Evolutionary conservation across 192 early-diverging fungal species (phyloP).

Genomic region (Mortierella alpina): DNA sequence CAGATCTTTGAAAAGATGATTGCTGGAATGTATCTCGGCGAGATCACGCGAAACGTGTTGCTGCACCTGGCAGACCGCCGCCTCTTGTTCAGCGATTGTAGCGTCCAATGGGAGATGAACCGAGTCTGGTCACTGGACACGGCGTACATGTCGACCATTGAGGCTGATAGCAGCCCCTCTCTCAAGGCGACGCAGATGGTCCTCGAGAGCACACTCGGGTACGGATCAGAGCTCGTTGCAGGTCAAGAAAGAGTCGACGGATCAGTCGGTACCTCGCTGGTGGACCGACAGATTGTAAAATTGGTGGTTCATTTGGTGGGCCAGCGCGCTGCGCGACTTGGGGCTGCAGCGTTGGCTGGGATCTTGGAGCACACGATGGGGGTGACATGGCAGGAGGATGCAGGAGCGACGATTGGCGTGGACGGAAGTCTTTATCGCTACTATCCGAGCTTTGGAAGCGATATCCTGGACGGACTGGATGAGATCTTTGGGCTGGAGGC

Average conservation of each 20-base stretch:
- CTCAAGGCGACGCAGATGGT: slow-evolving; percentile 52
- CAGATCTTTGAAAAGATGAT: slow-evolving; percentile 96
- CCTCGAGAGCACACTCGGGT: not conserved
- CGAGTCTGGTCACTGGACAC: slow-evolving; percentile 78
- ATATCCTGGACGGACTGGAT: slow-evolving; percentile 77
- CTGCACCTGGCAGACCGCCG: slow-evolving; percentile 82
- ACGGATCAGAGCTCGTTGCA: slow-evolving; percentile 70
- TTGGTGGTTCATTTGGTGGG: slow-evolving; percentile 84
- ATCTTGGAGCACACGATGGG: slow-evolving; percentile 33
- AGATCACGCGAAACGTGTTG: slow-evolving; percentile 83
- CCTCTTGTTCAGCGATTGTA: slow-evolving; percentile 74
- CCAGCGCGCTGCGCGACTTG: slow-evolving; percentile 77
- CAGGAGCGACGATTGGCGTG: slow-evolving; percentile 51
- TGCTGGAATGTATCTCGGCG: slow-evolving; percentile 93
- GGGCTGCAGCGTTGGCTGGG: slow-evolving; percentile 61
- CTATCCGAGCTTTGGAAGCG: slow-evolving; percentile 71
- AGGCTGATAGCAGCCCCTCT: slow-evolving; percentile 71
- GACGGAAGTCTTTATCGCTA: slow-evolving; percentile 77
- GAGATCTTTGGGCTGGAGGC: slow-evolving; percentile 70
- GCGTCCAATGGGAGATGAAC: slow-evolving; percentile 65
- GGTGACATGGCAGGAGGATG: not conserved
- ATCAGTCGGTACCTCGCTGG: slow-evolving; percentile 60
- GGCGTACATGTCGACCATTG: slow-evolving; percentile 76
- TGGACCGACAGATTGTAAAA: slow-evolving; percentile 81
- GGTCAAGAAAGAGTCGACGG: not conserved